Conservation (phyloP, 2,329 filamentous ascomycete species). For the Cercospora brassicicola region DNA sequence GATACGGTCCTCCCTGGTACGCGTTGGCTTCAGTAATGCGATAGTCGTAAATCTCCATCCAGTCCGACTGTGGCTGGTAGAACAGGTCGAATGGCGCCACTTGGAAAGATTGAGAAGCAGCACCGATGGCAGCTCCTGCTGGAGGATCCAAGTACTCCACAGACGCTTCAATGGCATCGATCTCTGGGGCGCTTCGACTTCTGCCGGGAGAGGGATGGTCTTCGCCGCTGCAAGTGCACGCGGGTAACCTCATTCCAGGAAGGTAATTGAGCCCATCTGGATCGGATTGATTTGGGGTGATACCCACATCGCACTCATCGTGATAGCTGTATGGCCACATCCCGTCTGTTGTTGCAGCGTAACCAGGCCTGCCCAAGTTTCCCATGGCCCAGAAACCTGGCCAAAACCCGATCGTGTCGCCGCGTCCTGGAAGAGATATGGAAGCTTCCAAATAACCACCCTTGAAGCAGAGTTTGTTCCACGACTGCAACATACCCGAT, state of each 20-base stretch:
- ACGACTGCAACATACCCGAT: constrained; percentile 56
- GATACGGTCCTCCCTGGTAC: constrained; percentile 63
- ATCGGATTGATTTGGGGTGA: constrained; percentile 70
- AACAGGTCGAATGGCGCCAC: constrained; percentile 69
- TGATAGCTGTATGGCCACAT: constrained; percentile 74
- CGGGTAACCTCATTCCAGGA: constrained; percentile 69
- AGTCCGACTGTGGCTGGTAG: constrained; percentile 63
- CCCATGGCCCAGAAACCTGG: constrained; percentile 76
- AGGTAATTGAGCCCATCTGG: constrained; percentile 65
- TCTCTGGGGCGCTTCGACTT: constrained; percentile 68
- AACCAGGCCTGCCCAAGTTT: constrained; percentile 68
- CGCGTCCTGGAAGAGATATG: constrained; percentile 66
- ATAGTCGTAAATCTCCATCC: constrained; percentile 64
- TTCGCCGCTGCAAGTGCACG: constrained; percentile 63
- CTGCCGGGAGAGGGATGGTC: constrained; percentile 67
- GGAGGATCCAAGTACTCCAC: constrained; percentile 54
- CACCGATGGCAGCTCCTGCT: constrained; percentile 54
- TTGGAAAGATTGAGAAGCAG: constrained; percentile 65
- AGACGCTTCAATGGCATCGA: constrained; percentile 71
- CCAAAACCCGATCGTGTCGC: constrained; percentile 70
- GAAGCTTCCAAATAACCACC: constrained; percentile 69
- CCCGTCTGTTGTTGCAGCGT: constrained; percentile 68
- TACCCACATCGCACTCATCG: constrained; percentile 67
- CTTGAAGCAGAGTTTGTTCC: constrained; percentile 62
- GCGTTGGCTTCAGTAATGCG: constrained; percentile 58